A percentile compares a stretch with the other conserved stretches of the same genome.
phyloP scores from a whole-genome alignment of 1,139 yeast species.

The Debaryomyces psychrophilus region DNA sequence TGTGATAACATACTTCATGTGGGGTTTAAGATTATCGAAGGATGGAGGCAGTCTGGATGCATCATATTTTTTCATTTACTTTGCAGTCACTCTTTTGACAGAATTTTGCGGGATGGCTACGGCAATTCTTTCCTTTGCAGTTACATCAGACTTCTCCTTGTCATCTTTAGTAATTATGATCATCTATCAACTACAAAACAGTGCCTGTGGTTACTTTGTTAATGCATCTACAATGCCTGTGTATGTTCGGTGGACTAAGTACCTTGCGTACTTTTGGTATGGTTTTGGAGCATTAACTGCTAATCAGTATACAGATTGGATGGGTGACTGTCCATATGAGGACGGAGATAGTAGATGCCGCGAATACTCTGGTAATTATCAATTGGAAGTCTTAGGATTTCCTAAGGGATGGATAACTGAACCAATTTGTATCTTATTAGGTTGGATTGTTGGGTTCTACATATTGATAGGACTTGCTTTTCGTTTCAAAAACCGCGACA shows the following conservation, averaged over 20 bases:
- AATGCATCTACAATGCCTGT: conserved; percentile 79
- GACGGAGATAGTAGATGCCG: conserved; percentile 28
- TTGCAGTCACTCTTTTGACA: conserved; percentile 58
- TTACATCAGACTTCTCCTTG: conserved; percentile 64
- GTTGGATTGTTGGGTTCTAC: conserved; percentile 62
- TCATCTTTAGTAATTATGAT: conserved; percentile 67
- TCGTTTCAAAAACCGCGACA: conserved; percentile 52
- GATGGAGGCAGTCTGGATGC: conserved; percentile 22
- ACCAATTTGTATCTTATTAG: conserved; percentile 64
- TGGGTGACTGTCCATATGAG: conserved; percentile 58
- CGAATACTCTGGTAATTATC: conserved; percentile 57
- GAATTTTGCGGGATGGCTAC: conserved; percentile 59
- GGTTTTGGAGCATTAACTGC: conserved; percentile 70
- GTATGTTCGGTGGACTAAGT: conserved; percentile 83
- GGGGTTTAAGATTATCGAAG: conserved; percentile 56
- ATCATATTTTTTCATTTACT: conserved; percentile 62
- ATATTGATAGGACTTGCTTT: conserved; percentile 51
- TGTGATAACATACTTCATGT: conserved; percentile 71
- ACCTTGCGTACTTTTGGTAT: conserved; percentile 76
- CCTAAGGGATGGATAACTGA: conserved; percentile 65
- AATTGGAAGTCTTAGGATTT: conserved; percentile 62
- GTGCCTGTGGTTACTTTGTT: conserved; percentile 82
- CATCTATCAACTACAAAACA: conserved; percentile 70
- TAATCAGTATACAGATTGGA: conserved; percentile 64
- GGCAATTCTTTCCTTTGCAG: conserved; percentile 59